Evolutionary conservation across 139 green algal genomes (phyloP).

Genomic region (Bryopsis sp.): DNA sequence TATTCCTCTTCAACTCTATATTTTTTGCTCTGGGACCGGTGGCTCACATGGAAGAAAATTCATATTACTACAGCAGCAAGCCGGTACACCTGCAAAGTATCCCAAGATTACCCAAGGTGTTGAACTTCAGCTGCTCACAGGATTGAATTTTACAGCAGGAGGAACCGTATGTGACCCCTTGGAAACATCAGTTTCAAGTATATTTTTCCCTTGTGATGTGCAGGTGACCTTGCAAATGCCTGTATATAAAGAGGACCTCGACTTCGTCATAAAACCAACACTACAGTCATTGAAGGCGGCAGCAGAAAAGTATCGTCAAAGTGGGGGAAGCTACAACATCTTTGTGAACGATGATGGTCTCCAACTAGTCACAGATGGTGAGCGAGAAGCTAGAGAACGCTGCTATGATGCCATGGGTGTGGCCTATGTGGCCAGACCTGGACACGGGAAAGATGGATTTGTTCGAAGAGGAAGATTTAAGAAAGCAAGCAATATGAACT

Average conservation of each 20-base stretch:
- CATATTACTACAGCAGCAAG: neutral
- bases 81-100: too few species aligned
- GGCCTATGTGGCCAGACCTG: neutral
- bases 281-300: neutral
- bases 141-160: too few species aligned
- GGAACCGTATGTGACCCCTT: too few species aligned
- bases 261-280: conserved; percentile 10
- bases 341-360: conserved; percentile 1
- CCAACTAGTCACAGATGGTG: neutral
- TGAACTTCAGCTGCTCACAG: too few species aligned
- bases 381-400: neutral
- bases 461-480: conserved; percentile 21
- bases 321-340: neutral
- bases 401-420: neutral
- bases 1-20: neutral
- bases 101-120: too few species aligned
- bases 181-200: neutral
- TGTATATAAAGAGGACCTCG: conserved; percentile 23
- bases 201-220: neutral
- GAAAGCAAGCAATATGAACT: conserved; percentile 29
- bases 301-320: neutral
- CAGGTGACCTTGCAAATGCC: conserved; percentile 19
- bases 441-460: neutral
- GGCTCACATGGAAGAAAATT: conserved; percentile 2
- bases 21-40: neutral